Conservation (phyloP, 371 early-diverging fungal species). For the Actinomortierella ambigua region DNA sequence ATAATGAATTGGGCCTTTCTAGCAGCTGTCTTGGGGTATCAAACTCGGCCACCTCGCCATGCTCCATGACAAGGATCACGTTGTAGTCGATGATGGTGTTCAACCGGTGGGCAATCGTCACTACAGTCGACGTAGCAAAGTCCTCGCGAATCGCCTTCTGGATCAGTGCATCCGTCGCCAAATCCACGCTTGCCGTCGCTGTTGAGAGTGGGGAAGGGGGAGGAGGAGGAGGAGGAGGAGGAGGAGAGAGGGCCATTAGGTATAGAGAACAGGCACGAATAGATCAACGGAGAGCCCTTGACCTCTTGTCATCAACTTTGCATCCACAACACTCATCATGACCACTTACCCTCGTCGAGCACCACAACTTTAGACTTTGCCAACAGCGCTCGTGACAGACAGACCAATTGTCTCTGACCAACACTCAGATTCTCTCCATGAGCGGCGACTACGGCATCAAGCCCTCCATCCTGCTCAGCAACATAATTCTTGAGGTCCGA, state of each 20-base stretch:
- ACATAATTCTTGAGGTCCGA: conserved; percentile 59
- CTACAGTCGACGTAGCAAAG: conserved; percentile 84
- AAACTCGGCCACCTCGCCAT: conserved; percentile 79
- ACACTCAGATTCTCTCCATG: conserved; percentile 64
- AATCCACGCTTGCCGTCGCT: conserved; percentile 46
- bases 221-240: neutral
- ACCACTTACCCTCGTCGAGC: conserved; percentile 65
- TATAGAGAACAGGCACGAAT: no score
- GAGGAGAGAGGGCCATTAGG: no score
- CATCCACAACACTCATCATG: conserved; percentile 17
- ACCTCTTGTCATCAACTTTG: conserved; percentile 36
- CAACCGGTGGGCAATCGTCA: conserved; percentile 92
- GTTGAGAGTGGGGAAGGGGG: neutral
- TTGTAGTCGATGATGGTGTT: conserved; percentile 46
- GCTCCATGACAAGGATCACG: conserved; percentile 78
- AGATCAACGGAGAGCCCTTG: neutral
- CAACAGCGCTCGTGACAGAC: conserved; percentile 64
- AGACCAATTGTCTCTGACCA: conserved; percentile 70
- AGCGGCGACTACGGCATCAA: conserved; percentile 46
- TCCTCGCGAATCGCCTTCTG: conserved; percentile 81
- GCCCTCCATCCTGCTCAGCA: conserved; percentile 48
- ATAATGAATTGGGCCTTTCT: conserved; percentile 60
- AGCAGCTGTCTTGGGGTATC: conserved; percentile 68
- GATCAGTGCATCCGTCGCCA: conserved; percentile 44
- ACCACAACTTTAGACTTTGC: conserved; percentile 56